phyloP scores from a whole-genome alignment of 306 rosid genomes.

The Cicer judaicum region DNA sequence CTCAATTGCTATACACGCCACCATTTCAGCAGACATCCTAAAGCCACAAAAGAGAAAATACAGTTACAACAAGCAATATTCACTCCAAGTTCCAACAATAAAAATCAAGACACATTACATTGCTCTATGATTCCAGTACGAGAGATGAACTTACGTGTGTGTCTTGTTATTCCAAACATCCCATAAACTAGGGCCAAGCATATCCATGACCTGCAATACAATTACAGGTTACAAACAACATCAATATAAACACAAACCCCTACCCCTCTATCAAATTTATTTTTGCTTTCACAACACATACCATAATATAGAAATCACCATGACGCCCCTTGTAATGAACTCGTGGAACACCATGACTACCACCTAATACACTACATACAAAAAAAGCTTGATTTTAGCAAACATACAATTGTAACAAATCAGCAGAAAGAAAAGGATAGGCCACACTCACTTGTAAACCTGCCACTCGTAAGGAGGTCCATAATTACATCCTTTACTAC shows the following conservation, averaged over 20 bases:
- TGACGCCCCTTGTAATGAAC: constrained; percentile 91
- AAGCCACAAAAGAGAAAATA: constrained; percentile 30
- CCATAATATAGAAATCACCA: constrained; percentile 94
- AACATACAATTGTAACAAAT: constrained; percentile 19
- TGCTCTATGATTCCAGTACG: constrained; percentile 1
- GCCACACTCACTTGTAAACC: constrained; percentile 78
- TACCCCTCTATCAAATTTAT: constrained; percentile 7
- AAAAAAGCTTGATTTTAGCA: constrained; percentile 11
- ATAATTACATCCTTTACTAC: constrained; percentile 89
- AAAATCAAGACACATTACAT: background rate
- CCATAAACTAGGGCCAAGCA: constrained; percentile 94
- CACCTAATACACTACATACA: constrained; percentile 76
- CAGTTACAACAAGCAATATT: constrained; percentile 16
- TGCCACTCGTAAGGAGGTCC: constrained; percentile 99
- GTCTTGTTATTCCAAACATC: constrained; percentile 86
- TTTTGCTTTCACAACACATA: constrained; percentile 38
- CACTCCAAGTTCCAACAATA: background rate
- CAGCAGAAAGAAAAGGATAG: background rate
- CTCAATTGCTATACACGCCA: constrained; percentile 93
- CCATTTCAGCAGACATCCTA: constrained; percentile 94
- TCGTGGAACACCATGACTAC: constrained; percentile 94
- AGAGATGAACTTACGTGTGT: constrained; percentile 62
- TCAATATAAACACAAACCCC: constrained; percentile 29
- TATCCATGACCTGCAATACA: constrained; percentile 85
- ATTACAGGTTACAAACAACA: constrained; percentile 16